Conservation (phyloP, 768 basidiomycete species). For the Naganishia onofrii region DNA sequence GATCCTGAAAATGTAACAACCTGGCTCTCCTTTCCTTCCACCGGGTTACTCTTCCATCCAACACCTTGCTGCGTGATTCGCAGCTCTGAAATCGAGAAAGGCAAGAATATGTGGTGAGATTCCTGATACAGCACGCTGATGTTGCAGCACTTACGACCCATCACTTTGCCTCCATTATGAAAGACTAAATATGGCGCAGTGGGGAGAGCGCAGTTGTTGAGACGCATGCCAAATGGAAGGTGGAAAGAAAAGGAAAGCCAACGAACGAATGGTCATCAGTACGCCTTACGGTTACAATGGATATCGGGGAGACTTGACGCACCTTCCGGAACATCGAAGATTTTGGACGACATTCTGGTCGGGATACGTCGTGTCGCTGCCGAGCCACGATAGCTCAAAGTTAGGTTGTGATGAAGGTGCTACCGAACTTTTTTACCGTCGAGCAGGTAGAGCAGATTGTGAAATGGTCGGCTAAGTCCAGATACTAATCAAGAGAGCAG, state of each 20-base stretch:
- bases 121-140: not conserved
- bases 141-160: conserved; percentile 3
- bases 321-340: conserved; percentile 22
- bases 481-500: not conserved
- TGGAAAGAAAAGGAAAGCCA: not conserved
- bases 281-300: not conserved
- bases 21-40: conserved; percentile 58
- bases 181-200: not conserved
- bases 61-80: conserved; percentile 85
- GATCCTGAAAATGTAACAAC: conserved; percentile 46
- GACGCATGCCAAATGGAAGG: not conserved
- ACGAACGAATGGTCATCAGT: not conserved
- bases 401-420: not conserved
- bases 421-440: not conserved
- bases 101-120: not conserved
- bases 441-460: not conserved
- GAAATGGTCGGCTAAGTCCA: not conserved
- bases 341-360: conserved; percentile 16
- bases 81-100: conserved; percentile 51
- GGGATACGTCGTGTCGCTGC: not conserved
- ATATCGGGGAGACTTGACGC: not conserved
- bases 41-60: conserved; percentile 75
- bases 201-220: not conserved
- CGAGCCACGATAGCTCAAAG: not conserved
- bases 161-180: conserved; percentile 21